These are phyloP conservation scores for Paraphoma sp. DNA, from an alignment of 2,329 filamentous ascomycete species.

Conservation along the genomic window DNA sequence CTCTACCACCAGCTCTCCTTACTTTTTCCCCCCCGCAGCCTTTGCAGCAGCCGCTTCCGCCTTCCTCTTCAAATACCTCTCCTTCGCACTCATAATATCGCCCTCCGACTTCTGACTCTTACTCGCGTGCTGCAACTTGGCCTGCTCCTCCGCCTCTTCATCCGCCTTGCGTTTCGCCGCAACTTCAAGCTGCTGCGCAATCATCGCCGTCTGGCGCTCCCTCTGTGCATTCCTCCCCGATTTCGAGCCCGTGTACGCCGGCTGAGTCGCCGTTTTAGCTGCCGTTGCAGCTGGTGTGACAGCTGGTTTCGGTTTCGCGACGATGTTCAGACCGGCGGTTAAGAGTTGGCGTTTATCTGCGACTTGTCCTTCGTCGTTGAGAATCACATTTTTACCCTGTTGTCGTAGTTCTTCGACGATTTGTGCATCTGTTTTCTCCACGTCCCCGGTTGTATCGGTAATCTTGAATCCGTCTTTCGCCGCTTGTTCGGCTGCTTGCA, in stretches of 20 bases:
- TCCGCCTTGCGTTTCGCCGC: constrained; percentile 74
- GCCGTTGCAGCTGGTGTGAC: constrained; percentile 29
- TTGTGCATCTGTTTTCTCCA: constrained; percentile 62
- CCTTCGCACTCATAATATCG: constrained; percentile 79
- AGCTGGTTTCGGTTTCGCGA: constrained; percentile 64
- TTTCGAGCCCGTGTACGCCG: constrained; percentile 29
- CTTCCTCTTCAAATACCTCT: constrained; percentile 81
- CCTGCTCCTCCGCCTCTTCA: constrained; percentile 70
- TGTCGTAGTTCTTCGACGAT: constrained; percentile 72
- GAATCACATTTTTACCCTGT: constrained; percentile 66
- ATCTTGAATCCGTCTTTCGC: constrained; percentile 39
- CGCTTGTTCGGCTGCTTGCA: constrained; percentile 66
- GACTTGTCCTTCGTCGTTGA: constrained; percentile 84
- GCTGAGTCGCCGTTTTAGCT: constrained; percentile 9
- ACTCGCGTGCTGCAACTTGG: constrained; percentile 66
- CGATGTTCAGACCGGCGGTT: constrained; percentile 76
- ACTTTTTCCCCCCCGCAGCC: constrained; percentile 55
- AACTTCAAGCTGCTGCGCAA: constrained; percentile 78
- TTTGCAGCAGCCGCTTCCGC: constrained; percentile 76
- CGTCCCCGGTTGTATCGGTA: constrained; percentile 33
- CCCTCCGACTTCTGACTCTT: constrained; percentile 81
- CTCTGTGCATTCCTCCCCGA: constrained; percentile 68
- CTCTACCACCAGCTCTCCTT: background rate
- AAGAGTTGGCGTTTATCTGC: constrained; percentile 85
- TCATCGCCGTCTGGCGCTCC: constrained; percentile 78